A percentile compares a stretch with the other conserved stretches of the same genome.
Evolutionary conservation across 345 rosid species (phyloP).

Genomic region (Linum lewisii): DNA sequence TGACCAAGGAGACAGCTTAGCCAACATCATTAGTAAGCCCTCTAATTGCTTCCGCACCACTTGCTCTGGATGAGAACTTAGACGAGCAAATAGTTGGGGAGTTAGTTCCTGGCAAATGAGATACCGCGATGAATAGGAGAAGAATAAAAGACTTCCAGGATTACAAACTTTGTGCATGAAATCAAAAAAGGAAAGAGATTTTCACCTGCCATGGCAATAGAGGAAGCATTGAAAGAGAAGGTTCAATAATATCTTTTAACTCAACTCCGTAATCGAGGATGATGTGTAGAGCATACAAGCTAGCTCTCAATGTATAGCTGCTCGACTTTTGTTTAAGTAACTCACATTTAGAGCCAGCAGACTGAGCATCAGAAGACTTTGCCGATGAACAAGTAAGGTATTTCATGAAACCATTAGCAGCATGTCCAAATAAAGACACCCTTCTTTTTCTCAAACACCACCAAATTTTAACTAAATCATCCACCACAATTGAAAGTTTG

Average conservation of each 20-base stretch:
- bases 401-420: slow-evolving; percentile 69
- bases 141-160: neutral
- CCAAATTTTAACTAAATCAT: slow-evolving; percentile 60
- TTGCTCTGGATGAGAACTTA: slow-evolving; percentile 85
- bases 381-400: slow-evolving; percentile 61
- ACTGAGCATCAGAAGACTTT: slow-evolving; percentile 32
- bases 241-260: slow-evolving; percentile 65
- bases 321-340: slow-evolving; percentile 47
- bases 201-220: slow-evolving; percentile 88
- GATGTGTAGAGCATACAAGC: slow-evolving; percentile 66
- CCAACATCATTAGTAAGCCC: slow-evolving; percentile 67
- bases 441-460: slow-evolving; percentile 76
- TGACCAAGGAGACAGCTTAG: slow-evolving; percentile 81
- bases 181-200: slow-evolving; percentile 9
- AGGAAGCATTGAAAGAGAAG: slow-evolving; percentile 68
- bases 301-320: slow-evolving; percentile 64
- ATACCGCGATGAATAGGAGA: neutral
- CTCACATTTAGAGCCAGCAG: slow-evolving; percentile 41
- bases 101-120: slow-evolving; percentile 52
- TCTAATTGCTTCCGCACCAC: slow-evolving; percentile 73
- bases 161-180: neutral
- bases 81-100: slow-evolving; percentile 82
- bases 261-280: slow-evolving; percentile 80
- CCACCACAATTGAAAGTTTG: slow-evolving; percentile 34
- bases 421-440: slow-evolving; percentile 74